Evolutionary conservation across 2,329 filamentous ascomycete species (phyloP).

Genomic region (Didymella segeticola): DNA sequence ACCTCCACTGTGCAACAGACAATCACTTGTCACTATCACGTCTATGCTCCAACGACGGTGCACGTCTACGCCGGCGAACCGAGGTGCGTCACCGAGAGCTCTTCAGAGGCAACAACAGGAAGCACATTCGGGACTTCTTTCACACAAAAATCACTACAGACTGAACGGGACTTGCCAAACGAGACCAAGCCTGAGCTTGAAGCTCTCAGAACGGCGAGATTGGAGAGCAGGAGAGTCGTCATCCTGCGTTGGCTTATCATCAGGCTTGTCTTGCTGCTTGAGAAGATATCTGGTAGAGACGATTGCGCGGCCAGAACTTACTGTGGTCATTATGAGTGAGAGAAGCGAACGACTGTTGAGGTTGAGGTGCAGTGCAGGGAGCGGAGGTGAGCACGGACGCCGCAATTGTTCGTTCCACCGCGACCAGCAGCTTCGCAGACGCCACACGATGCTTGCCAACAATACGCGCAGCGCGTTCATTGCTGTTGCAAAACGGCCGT

Average conservation of each 20-base stretch:
- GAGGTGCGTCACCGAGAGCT: conserved; percentile 6
- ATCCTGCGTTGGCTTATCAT: conserved; percentile 19
- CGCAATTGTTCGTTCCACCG: conserved; percentile 26
- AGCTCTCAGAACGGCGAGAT: not conserved
- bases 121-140: not conserved
- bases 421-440: conserved; percentile 24
- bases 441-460: conserved; percentile 40
- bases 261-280: conserved; percentile 11
- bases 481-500: conserved; percentile 32
- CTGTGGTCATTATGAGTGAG: not conserved
- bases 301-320: not conserved
- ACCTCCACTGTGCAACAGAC: conserved; percentile 9
- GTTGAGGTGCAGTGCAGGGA: not conserved
- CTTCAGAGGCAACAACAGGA: not conserved
- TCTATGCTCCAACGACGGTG: conserved; percentile 22
- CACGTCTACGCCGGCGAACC: not conserved
- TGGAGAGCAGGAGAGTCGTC: conserved; percentile 11
- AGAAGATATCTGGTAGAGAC: not conserved
- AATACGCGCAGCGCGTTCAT: conserved; percentile 29
- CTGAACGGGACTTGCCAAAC: too few species aligned
- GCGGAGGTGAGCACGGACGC: conserved; percentile 38
- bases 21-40: conserved; percentile 17
- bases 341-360: not conserved
- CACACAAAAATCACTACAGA: too few species aligned
- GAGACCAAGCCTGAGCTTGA: conserved; percentile 2